Base-by-base conservation (phyloP, 1,284 basidiomycete species). In the Phellopilus nigrolimitatus region DNA sequence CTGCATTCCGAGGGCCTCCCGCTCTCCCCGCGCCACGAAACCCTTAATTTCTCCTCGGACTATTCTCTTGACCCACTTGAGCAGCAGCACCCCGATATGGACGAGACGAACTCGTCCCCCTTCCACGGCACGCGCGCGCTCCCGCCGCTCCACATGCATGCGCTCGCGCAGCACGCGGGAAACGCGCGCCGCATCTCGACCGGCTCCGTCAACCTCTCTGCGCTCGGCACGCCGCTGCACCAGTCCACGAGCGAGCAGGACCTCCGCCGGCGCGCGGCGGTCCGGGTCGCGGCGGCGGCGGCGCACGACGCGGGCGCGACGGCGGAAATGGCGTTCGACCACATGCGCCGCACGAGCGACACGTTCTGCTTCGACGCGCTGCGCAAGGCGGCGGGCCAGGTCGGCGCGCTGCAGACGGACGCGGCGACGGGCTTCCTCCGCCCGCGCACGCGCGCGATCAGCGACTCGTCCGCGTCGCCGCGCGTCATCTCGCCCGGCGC, bases 191-290 rank as follows among this genome's bases (percentile, higher is more conserved):
- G 54, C 19, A 51, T 55, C 12, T 54, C 53, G 21, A 54, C 54
- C 33, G 49, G 54, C 40, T 55, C 54, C 19, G 45, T 51, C 21
- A 28, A 34, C 7, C 9, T 49, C 4, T 19, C 15, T 9, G 12
- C 47, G 13, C 51, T 45, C 8, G 38, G 49, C 30, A 40, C 30
- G 46, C 19, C 28, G 2, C 33, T 51, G 10, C 54, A 51, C 22
- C 49, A 51, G 36, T 45, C 43, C 13, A 47, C 54, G n/a, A 48
- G 49, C 22, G 53, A 54, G 40, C 47, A 54, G 31, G 48, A 54
- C 28, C 33, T 54, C 17, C 25, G 53, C 24, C 42, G 53, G 25
- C 41, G 44, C 17, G 47, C 53, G 17, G 43, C 54, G 37, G 44
- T 24, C 2, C 47, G 7, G 36, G 40, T 2, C 24, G 28, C 0